Base-by-base conservation (phyloP, 345 rosid genomes). In the Citrus glauca region DNA sequence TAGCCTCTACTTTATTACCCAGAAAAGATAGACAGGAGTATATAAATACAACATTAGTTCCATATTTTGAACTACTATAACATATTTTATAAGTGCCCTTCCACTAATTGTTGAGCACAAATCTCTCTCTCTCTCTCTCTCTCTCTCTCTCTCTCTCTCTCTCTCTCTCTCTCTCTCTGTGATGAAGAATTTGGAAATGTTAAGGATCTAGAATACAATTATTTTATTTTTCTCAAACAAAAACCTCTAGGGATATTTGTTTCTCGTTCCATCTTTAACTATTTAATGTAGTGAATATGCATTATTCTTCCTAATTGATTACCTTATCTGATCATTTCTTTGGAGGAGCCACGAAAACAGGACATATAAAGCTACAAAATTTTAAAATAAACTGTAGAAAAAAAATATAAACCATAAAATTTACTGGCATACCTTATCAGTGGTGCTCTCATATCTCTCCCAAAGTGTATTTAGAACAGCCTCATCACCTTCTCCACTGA, bases 401-500 rank as follows among this genome's bases (percentile, higher is more conserved):
- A 28, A 40, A 45, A 45, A 40, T 11, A 22, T 61, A 78, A 81
- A 40, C 11, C 20, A 37, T 8, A 59, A 77, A 65, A 69, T 60
- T 37, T 20, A 35, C 45, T 9, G 13, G 24, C 53, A 62, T 88
- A 91, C 93, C 95, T 88, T 91, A 75, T 89, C 89, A 57, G 22
- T 69, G 42, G 88, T 82, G 72, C 71, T 82, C 59, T 89, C 86
- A 62, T 81, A 85, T 81, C 87, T 88, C 85, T 80, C 85, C 95
- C 95, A 91, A 45, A 89, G 76, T 17, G 87, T 74, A 73, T 76
- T 86, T 75, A 91, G 80, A 81, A 87, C 77, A 68, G 82, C 86
- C 79, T 89, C 88, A 66, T 88, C 89, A 57, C 91, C 89, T 27
- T 69, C 88, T 78, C 89, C 92, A 78, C 92, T 90, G 84, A 38